Evolutionary conservation across 1,284 basidiomycete genomes (phyloP).

Genomic region (Cutaneotrichosporon dermatis): DNA sequence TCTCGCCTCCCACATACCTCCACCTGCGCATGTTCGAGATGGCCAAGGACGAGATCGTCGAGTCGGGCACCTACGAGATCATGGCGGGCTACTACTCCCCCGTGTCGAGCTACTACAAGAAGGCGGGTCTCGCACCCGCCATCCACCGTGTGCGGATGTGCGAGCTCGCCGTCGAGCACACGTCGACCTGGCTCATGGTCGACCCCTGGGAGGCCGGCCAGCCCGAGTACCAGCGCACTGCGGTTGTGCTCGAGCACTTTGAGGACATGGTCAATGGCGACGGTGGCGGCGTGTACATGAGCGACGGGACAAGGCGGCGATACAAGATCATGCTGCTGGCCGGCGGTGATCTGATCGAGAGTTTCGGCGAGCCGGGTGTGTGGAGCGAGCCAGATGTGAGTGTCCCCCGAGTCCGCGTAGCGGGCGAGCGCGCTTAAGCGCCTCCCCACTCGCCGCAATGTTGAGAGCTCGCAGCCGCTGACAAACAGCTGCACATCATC

Average conservation of each 20-base stretch:
- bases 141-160: slow-evolving; percentile 82
- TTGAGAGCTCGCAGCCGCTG: neutral
- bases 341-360: slow-evolving; percentile 64
- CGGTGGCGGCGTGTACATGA: slow-evolving; percentile 51
- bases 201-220: slow-evolving; percentile 96
- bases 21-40: slow-evolving; percentile 91
- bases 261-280: slow-evolving; percentile 87
- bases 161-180: slow-evolving; percentile 71
- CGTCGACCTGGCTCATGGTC: slow-evolving; percentile 65
- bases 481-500: slow-evolving; percentile 80
- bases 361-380: slow-evolving; percentile 92
- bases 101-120: slow-evolving; percentile 87
- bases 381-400: slow-evolving; percentile 90
- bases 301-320: slow-evolving; percentile 44
- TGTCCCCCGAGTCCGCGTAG: slow-evolving; percentile 10
- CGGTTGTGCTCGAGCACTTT: slow-evolving; percentile 93
- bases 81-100: slow-evolving; percentile 91
- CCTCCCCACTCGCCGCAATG: too few relatives aligned
- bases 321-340: slow-evolving; percentile 85
- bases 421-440: too few relatives aligned
- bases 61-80: slow-evolving; percentile 89
- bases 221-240: slow-evolving; percentile 83
- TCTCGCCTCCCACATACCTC: slow-evolving; percentile 57
- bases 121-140: slow-evolving; percentile 76
- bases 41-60: slow-evolving; percentile 90